phyloP scores from a whole-genome alignment of 225 moss, liverwort and hornwort genomes.

The Takakia lepidozioides region DNA sequence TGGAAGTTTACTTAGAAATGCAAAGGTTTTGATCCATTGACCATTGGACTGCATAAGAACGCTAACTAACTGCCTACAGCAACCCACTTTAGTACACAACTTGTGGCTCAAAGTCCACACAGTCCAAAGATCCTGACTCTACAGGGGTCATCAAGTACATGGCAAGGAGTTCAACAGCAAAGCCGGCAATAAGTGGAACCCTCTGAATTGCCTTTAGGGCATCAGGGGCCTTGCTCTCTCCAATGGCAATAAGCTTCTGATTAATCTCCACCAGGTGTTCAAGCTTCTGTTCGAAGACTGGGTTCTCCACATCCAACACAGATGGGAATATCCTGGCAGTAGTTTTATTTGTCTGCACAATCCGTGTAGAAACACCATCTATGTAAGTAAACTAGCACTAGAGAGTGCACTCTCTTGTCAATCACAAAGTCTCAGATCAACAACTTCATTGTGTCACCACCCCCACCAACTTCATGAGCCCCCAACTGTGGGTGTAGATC shows the following conservation, averaged over 20 bases:
- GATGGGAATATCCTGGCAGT: constrained; percentile 92
- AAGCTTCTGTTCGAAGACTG: constrained; percentile 68
- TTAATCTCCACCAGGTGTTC: constrained; percentile 79
- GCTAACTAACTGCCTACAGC: too few species aligned
- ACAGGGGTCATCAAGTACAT: constrained; percentile 90
- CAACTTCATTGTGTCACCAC: too few species aligned
- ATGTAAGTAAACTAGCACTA: too few species aligned
- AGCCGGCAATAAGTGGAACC: constrained; percentile 43
- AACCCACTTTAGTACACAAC: constrained; percentile 86
- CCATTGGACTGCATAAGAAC: too few species aligned
- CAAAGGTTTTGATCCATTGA: too few species aligned
- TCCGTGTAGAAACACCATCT: too few species aligned
- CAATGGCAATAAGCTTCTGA: constrained; percentile 62
- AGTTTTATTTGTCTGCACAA: constrained; percentile 79
- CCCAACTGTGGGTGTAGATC: too few species aligned
- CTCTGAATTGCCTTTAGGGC: constrained; percentile 55
- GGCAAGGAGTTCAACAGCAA: constrained; percentile 53
- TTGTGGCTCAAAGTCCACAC: constrained; percentile 57
- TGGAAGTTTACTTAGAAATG: too few species aligned
- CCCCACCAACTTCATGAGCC: too few species aligned
- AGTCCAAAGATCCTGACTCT: constrained; percentile 77
- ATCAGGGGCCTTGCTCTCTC: constrained; percentile 38
- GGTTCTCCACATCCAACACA: constrained; percentile 88
- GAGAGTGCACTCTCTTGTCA: too few species aligned
- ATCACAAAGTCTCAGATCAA: too few species aligned